Evolutionary conservation across 1,139 yeast genomes (phyloP), one percentile per base, ranked within the genome.

Genomic region (Yamadazyma atlantica): DNA sequence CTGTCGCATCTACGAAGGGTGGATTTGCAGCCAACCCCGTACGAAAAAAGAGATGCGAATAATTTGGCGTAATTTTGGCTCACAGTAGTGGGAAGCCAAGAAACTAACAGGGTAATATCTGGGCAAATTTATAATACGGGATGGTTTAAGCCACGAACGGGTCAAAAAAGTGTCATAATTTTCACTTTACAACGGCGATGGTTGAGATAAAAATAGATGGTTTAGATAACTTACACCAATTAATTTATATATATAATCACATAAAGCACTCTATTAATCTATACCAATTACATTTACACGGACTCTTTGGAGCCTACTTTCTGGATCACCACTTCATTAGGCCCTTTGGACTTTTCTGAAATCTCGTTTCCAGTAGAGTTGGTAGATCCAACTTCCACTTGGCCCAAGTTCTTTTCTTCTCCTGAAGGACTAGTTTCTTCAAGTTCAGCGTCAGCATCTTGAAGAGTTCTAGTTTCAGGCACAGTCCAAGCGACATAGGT

Each of bases 401-500:
- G 18, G 11, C 30, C 30, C 18, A 24, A n/a, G 6, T 28, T 26
- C 17, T 26, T 26, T 14, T 14, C 29, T 12, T 26, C 29, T 23
- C 14, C 23, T 3, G 21, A 8, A 15, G 13, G 6, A 11, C 15
- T 17, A 16, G 14, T 29, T 14, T 22, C 29, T 6, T 18, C 33
- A n/a, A 4, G 10, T 31, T 31, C 26, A 14, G 16, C 21, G 11
- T n/a, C 29, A 16, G 22, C 29, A 24, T 16, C 29, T 33, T 24
- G 21, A 4, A 15, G 25, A 15, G 19, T 17, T 27, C 36, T 18
- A 19, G 4, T 9, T 19, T 33, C 36, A 9, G 36, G 36, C 4
- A 33, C 36, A 11, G 31, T 33, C 36, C 36, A 36, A 21, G 39
- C 41, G 19, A 46, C 34, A 29, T 47, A 48, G 7, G 51, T 44